A percentile compares a stretch with the other conserved stretches of the same genome.
These are phyloP conservation scores for Nissolia schottii DNA, from an alignment of 306 rosid species.

Conservation along the genomic window DNA sequence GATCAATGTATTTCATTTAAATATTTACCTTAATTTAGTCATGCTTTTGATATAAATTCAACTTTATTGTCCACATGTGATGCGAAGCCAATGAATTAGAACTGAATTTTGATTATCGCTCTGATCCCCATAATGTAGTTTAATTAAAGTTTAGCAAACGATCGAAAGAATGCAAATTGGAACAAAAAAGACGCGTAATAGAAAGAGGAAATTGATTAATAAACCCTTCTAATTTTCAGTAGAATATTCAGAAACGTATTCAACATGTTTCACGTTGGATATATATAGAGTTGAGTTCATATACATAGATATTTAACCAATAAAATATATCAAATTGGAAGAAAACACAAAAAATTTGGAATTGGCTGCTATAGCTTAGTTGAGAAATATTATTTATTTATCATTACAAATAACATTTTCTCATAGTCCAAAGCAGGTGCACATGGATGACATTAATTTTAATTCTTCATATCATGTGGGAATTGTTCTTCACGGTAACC, in stretches of 20 bases:
- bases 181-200: neutral
- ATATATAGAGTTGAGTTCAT: neutral
- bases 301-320: neutral
- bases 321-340: neutral
- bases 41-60: neutral
- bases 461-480: neutral
- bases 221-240: neutral
- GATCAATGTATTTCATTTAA: too few relatives aligned
- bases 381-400: too few relatives aligned
- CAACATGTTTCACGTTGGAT: slow-evolving; percentile 5
- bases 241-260: neutral
- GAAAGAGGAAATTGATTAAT: neutral
- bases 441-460: neutral
- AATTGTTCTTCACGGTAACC: neutral
- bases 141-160: neutral
- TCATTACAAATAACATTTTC: too few relatives aligned
- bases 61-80: neutral
- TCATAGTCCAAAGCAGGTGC: neutral
- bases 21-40: too few relatives aligned
- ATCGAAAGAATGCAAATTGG: neutral
- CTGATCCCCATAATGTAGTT: neutral
- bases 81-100: neutral
- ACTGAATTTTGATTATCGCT: neutral
- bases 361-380: too few relatives aligned
- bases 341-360: neutral